Percentiles rank a stretch among this genome's conserved stretches.
Conservation (phyloP, 495 filamentous ascomycete genomes). For the Neurospora pannonica region DNA sequence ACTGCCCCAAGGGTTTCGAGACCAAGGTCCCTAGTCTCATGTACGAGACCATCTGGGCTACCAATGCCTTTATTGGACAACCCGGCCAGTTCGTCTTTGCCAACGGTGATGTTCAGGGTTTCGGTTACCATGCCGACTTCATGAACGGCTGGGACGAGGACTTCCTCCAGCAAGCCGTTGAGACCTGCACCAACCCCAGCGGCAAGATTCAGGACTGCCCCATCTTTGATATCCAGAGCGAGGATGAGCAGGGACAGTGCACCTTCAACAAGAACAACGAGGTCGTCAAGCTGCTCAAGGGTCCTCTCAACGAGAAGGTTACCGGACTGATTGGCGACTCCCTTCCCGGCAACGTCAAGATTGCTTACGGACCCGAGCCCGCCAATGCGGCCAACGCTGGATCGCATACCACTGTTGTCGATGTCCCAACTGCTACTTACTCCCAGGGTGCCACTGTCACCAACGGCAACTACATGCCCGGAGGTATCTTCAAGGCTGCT, state of each 20-base stretch:
- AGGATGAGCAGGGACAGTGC: conserved; percentile 26
- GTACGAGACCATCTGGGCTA: conserved; percentile 83
- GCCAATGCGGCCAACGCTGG: conserved; percentile 13
- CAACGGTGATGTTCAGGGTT: conserved; percentile 76
- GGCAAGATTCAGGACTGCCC: conserved; percentile 48
- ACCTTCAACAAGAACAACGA: conserved; percentile 12
- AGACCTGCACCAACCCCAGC: conserved; percentile 45
- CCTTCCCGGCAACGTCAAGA: conserved; percentile 31
- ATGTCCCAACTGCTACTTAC: conserved; percentile 15
- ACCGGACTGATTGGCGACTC: conserved; percentile 15
- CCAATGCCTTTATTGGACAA: conserved; percentile 54
- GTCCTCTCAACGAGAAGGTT: conserved; percentile 26
- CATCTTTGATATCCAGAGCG: conserved; percentile 37
- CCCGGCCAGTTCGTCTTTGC: conserved; percentile 69
- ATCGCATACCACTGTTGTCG: conserved; percentile 7
- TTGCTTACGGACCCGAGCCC: conserved; percentile 27
- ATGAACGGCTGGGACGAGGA: conserved; percentile 67
- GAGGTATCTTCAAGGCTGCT: conserved; percentile 17
- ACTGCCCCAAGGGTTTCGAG: conserved; percentile 66
- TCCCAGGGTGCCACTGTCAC: conserved; percentile 7
- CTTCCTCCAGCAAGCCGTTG: conserved; percentile 49
- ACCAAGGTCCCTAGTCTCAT: conserved; percentile 64
- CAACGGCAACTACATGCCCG: conserved; percentile 11
- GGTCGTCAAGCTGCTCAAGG: conserved; percentile 7
- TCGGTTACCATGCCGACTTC: conserved; percentile 80